These are phyloP conservation scores for Aspergillus terreus DNA, from an alignment of 2,329 filamentous ascomycete genomes.

Conservation along the genomic window DNA sequence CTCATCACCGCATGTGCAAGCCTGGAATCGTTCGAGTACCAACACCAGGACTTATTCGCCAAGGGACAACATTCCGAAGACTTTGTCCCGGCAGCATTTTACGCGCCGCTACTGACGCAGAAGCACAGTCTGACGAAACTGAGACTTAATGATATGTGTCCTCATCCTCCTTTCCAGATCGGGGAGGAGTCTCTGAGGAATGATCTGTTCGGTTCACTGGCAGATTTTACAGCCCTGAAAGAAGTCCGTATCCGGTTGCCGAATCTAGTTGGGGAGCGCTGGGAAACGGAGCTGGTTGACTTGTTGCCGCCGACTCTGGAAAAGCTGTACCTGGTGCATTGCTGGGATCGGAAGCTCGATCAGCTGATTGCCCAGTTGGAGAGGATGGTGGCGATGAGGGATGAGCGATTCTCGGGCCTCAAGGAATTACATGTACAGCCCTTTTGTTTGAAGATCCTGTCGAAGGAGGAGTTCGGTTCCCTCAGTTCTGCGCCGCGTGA, in stretches of 20 bases:
- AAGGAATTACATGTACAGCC: background rate
- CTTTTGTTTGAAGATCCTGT: background rate
- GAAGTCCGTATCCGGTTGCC: background rate
- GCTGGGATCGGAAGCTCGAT: background rate
- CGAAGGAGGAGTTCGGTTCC: background rate
- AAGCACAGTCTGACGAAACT: background rate
- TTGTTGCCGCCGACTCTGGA: background rate
- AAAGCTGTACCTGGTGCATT: background rate
- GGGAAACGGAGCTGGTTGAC: background rate
- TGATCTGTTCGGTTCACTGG: background rate
- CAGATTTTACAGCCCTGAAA: background rate
- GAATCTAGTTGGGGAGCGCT: background rate
- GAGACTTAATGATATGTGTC: background rate
- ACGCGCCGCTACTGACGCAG: background rate
- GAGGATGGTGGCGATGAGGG: background rate
- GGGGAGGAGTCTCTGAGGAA: background rate
- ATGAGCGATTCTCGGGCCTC: background rate
- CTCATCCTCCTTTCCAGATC: background rate
- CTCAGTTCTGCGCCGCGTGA: no score
- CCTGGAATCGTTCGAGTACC: background rate
- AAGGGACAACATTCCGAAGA: background rate
- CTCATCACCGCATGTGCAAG: background rate
- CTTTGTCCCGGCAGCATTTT: background rate
- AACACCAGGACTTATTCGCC: background rate
- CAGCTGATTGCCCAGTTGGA: background rate